Evolutionary conservation across 2,329 filamentous ascomycete genomes (phyloP).

Genomic region (Diaporthe ilicicola): DNA sequence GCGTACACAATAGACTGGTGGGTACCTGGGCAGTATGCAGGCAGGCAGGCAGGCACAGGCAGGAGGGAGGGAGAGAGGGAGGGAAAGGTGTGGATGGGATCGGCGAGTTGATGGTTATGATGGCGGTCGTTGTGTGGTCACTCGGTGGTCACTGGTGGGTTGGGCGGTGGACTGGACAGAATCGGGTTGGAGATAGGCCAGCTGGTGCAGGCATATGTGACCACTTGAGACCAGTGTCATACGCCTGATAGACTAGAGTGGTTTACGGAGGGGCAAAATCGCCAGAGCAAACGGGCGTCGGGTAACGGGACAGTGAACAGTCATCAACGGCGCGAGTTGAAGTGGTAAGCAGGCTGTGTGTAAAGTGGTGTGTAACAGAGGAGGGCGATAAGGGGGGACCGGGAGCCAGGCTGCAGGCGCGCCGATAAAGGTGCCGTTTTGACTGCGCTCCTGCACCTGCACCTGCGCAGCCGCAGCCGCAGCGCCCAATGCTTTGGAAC

Average conservation of each 20-base stretch:
- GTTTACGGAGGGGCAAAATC: constrained; percentile 17
- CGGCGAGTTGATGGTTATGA: background rate
- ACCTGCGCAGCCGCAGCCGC: background rate
- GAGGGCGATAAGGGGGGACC: constrained; percentile 13
- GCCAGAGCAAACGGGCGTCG: background rate
- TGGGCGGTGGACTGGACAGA: constrained; percentile 11
- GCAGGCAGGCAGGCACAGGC: background rate
- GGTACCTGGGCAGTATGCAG: background rate
- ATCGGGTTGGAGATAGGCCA: constrained; percentile 14
- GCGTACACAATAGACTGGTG: background rate
- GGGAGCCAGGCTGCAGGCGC: constrained; percentile 18
- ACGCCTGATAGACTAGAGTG: constrained; percentile 1
- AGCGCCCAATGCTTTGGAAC: background rate
- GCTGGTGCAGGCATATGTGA: constrained; percentile 15
- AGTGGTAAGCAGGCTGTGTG: background rate
- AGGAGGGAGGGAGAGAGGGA: background rate
- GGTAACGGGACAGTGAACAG: background rate
- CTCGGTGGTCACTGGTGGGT: background rate
- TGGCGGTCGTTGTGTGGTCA: constrained; percentile 11
- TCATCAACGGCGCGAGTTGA: background rate
- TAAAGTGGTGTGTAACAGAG: constrained; percentile 1
- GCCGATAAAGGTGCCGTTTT: background rate
- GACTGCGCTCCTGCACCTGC: background rate
- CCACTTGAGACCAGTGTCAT: constrained; percentile 24
- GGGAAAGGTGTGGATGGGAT: background rate